Percentiles rank a stretch among this genome's conserved stretches.
These are phyloP conservation scores for Eucalyptus pauciflora DNA, from an alignment of 345 rosid species.

Conservation along the genomic window DNA sequence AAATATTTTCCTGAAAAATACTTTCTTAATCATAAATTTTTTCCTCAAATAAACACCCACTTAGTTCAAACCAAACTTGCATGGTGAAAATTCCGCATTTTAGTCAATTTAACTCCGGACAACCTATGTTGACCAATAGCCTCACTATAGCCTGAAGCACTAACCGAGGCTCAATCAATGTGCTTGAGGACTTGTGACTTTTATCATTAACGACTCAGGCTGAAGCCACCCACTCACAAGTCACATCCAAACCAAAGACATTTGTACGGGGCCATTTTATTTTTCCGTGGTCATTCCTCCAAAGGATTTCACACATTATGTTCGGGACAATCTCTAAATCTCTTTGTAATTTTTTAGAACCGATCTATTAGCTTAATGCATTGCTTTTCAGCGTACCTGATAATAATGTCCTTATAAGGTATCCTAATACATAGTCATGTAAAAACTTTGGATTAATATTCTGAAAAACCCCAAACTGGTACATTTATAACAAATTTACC, in stretches of 20 bases:
- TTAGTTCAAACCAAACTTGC: neutral
- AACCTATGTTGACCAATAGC: neutral
- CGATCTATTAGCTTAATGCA: neutral
- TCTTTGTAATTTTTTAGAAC: fast-evolving
- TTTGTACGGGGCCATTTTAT: neutral
- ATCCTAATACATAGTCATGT: neutral
- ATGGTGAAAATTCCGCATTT: neutral
- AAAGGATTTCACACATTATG: neutral
- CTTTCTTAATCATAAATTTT: no score
- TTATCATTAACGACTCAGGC: neutral
- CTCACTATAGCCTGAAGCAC: neutral
- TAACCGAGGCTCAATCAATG: neutral
- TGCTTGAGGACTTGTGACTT: neutral
- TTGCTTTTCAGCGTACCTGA: neutral
- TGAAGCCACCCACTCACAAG: neutral
- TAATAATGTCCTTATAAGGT: neutral
- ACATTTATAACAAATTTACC: no score
- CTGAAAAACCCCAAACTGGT: no score
- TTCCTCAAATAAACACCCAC: neutral
- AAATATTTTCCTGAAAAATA: no score
- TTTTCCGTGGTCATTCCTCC: neutral
- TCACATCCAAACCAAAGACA: neutral
- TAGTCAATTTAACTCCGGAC: neutral
- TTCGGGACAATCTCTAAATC: neutral
- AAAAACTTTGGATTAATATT: neutral